Conservation (phyloP, 2,329 filamentous ascomycete species). For the Penicillium sp. region DNA sequence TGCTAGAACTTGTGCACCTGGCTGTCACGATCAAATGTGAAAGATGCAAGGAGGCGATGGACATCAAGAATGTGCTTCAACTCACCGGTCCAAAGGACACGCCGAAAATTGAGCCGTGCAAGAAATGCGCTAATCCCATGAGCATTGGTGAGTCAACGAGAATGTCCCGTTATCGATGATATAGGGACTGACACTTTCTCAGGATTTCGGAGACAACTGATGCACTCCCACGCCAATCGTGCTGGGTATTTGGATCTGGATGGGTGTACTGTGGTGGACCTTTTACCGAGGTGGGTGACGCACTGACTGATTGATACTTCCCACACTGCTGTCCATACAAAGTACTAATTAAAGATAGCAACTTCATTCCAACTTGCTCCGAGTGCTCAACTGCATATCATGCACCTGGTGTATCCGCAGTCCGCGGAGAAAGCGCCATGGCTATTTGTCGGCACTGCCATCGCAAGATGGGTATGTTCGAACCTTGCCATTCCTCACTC, state of each 20-base stretch:
- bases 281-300: constrained; percentile 68
- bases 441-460: constrained; percentile 79
- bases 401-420: constrained; percentile 63
- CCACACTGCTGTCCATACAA: not conserved
- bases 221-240: constrained; percentile 70
- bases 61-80: constrained; percentile 64
- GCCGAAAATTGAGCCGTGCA: constrained; percentile 50
- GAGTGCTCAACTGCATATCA: constrained; percentile 68
- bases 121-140: constrained; percentile 54
- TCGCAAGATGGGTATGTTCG: constrained; percentile 66
- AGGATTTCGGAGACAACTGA: constrained; percentile 64
- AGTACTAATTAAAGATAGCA: constrained; percentile 51
- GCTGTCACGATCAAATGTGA: constrained; percentile 73
- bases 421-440: constrained; percentile 68
- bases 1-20: constrained; percentile 66
- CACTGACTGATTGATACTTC: constrained; percentile 2
- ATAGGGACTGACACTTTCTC: not conserved
- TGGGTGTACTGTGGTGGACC: constrained; percentile 70
- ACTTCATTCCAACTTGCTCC: constrained; percentile 74
- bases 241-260: constrained; percentile 76
- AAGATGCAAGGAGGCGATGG: constrained; percentile 70
- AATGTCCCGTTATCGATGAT: not conserved
- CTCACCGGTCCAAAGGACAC: constrained; percentile 45
- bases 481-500: not conserved
- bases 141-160: constrained; percentile 43